Percentiles rank a stretch among this genome's conserved stretches.
phyloP scores from a whole-genome alignment of 331 rosid species.

The Phaseolus coccineus region DNA sequence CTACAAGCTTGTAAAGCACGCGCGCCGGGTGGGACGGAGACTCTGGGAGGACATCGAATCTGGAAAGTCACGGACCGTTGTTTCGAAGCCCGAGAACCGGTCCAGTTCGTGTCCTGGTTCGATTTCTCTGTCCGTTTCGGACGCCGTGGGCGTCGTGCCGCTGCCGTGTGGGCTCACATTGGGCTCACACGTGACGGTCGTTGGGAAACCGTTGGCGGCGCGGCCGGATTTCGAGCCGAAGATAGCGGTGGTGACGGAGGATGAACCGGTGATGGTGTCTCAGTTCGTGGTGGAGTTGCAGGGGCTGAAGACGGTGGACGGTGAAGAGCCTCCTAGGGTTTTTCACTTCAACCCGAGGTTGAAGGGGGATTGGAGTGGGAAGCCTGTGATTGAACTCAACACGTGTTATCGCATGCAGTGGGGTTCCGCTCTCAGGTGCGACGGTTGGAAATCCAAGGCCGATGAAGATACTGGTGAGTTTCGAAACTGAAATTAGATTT shows the following conservation, averaged over 20 bases:
- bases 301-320: slow-evolving; percentile 83
- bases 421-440: slow-evolving; percentile 84
- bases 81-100: slow-evolving; percentile 44
- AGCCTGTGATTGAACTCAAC: slow-evolving; percentile 78
- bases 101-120: slow-evolving; percentile 68
- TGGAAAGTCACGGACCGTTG: slow-evolving; percentile 45
- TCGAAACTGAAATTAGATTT: neutral
- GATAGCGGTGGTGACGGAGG: slow-evolving; percentile 55
- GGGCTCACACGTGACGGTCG: slow-evolving; percentile 78
- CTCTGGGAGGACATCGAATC: slow-evolving; percentile 66
- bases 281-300: slow-evolving; percentile 84
- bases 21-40: slow-evolving; percentile 65
- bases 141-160: slow-evolving; percentile 57
- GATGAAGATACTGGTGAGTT: slow-evolving; percentile 79
- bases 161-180: slow-evolving; percentile 86
- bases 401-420: slow-evolving; percentile 96
- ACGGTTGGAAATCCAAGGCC: slow-evolving; percentile 88
- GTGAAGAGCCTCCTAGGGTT: slow-evolving; percentile 87
- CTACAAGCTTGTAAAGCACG: slow-evolving; percentile 65
- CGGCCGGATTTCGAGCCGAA: slow-evolving; percentile 58
- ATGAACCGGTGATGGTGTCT: slow-evolving; percentile 69
- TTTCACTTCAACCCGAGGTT: slow-evolving; percentile 85
- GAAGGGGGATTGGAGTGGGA: slow-evolving; percentile 92
- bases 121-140: slow-evolving; percentile 59
- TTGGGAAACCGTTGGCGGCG: slow-evolving; percentile 68